Percentiles rank a stretch among this genome's conserved stretches.
These are phyloP conservation scores for Dovyalis caffra DNA, from an alignment of 345 rosid species.

Conservation along the genomic window DNA sequence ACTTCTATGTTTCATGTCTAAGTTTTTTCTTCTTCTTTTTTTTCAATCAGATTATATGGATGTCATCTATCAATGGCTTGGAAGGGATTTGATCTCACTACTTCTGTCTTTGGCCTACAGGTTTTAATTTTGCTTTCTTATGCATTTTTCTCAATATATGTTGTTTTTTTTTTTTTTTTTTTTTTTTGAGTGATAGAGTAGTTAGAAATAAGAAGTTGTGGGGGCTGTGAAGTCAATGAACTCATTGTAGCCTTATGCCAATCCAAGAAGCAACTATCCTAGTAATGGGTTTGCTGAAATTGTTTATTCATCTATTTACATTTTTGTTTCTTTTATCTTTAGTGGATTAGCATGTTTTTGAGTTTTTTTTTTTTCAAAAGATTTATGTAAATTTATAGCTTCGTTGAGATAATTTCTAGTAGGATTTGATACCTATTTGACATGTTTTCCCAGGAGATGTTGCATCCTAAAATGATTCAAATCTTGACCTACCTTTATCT, in stretches of 20 bases:
- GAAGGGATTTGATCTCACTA: conserved; percentile 33
- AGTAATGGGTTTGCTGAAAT: conserved; percentile 44
- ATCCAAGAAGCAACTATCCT: conserved; percentile 68
- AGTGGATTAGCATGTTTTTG: not conserved
- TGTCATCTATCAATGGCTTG: conserved; percentile 36
- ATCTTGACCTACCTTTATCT: too few species aligned
- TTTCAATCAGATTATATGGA: too few species aligned
- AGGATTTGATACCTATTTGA: not conserved
- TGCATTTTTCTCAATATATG: not conserved
- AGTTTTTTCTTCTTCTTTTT: too few species aligned
- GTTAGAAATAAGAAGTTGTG: conserved; percentile 63
- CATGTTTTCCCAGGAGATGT: too few species aligned
- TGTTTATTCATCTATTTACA: too few species aligned
- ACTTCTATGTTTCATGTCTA: too few species aligned
- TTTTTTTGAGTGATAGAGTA: conserved; percentile 16
- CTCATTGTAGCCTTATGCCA: conserved; percentile 88
- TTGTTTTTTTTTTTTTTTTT: not conserved
- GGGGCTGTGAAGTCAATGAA: conserved; percentile 70
- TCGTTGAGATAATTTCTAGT: not conserved
- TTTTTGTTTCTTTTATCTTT: not conserved
- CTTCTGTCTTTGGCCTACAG: not conserved
- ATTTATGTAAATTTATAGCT: not conserved
- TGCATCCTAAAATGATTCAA: too few species aligned
- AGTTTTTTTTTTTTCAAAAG: not conserved
- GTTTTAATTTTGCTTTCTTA: conserved; percentile 33